These are phyloP conservation scores for Trametes pubescens DNA, from an alignment of 1,284 basidiomycete species.

Conservation along the genomic window DNA sequence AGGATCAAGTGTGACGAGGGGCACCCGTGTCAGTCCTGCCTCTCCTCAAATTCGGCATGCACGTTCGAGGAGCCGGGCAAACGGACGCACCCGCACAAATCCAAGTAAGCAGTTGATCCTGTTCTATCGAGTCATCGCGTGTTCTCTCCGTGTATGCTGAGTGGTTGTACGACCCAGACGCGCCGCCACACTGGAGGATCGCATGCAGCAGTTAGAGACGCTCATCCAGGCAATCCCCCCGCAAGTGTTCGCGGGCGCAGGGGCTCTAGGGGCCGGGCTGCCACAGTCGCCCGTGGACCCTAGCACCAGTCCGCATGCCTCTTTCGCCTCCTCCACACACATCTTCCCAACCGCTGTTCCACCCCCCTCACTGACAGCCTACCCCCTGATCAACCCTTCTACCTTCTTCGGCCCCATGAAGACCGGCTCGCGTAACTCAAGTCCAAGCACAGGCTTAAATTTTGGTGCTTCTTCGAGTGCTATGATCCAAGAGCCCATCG, in stretches of 20 bases:
- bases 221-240: constrained; percentile 84
- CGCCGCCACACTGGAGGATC: constrained; percentile 80
- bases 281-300: constrained; percentile 41
- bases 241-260: constrained; percentile 73
- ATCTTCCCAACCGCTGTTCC: constrained; percentile 73
- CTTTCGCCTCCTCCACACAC: constrained; percentile 57
- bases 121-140: no score
- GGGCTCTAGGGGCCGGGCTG: constrained; percentile 39
- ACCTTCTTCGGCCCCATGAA: constrained; percentile 69
- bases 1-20: constrained; percentile 87
- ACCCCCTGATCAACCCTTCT: constrained; percentile 80
- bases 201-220: constrained; percentile 85
- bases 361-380: constrained; percentile 76
- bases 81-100: constrained; percentile 83
- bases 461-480: constrained; percentile 18
- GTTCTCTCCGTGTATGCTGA: not conserved
- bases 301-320: constrained; percentile 57
- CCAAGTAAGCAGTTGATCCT: constrained; percentile 60
- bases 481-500: constrained; percentile 52
- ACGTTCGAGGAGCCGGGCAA: constrained; percentile 88
- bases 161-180: constrained; percentile 46
- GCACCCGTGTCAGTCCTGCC: constrained; percentile 83
- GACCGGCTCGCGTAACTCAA: constrained; percentile 51
- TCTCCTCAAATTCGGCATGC: constrained; percentile 78
- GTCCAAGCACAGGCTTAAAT: constrained; percentile 47